Conservation (phyloP, 805 yeast species). For the Zygoascus tannicola region DNA sequence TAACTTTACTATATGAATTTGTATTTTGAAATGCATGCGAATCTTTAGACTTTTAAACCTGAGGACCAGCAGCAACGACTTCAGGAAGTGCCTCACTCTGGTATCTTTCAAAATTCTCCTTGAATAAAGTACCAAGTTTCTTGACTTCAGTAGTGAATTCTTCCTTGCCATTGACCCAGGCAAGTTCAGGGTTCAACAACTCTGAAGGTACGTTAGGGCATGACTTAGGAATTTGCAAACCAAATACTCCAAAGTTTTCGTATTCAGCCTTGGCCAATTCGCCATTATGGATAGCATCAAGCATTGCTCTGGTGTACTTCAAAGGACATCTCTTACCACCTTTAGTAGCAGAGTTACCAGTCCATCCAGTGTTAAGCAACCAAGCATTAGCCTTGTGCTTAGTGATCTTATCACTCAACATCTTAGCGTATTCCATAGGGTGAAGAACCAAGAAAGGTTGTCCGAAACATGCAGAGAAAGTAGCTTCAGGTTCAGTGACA, state of each 20-base stretch:
- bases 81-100: conserved; percentile 72
- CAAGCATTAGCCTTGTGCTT: conserved; percentile 87
- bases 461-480: conserved; percentile 97
- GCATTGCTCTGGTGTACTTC: conserved; percentile 93
- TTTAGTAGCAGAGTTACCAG: conserved; percentile 81
- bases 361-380: conserved; percentile 98
- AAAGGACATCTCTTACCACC: conserved; percentile 98
- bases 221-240: conserved; percentile 74
- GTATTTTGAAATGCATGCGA: too few relatives aligned
- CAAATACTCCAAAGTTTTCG: conserved; percentile 80
- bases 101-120: conserved; percentile 81
- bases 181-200: conserved; percentile 75
- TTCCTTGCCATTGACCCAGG: conserved; percentile 57
- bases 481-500: conserved; percentile 95
- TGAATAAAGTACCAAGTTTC: conserved; percentile 66
- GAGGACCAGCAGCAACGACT: conserved; percentile 91
- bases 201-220: conserved; percentile 78
- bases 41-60: too few relatives aligned
- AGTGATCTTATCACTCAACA: conserved; percentile 86
- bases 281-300: conserved; percentile 92
- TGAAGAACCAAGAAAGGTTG: conserved; percentile 97
- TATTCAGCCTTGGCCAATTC: conserved; percentile 68
- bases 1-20: too few relatives aligned
- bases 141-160: conserved; percentile 48
- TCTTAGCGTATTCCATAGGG: conserved; percentile 96